Conservation (phyloP, 169 alveolate genomes). For the Prorocentrum cordatum region DNA sequence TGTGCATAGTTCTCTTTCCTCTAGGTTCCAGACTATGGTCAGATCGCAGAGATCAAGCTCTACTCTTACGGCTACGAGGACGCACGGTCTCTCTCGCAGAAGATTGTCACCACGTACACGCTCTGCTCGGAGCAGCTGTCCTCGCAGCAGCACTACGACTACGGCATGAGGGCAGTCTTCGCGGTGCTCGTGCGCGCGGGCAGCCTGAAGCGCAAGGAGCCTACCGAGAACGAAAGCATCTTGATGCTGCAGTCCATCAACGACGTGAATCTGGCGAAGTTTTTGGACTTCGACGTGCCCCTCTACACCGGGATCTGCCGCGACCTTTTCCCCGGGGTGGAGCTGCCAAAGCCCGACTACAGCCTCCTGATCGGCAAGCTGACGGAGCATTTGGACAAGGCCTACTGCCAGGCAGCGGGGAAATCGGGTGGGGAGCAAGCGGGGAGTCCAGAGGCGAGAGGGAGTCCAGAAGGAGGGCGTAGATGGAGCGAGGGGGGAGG, state of each 20-base stretch:
- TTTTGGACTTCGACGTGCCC: constrained; percentile 77
- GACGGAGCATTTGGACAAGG: constrained; percentile 30
- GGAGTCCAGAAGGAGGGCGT: no score
- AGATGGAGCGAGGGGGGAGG: no score
- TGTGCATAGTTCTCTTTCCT: no score
- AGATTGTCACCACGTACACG: constrained; percentile 85
- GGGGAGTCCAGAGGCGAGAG: no score
- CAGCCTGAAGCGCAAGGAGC: constrained; percentile 84
- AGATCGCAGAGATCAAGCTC: constrained; percentile 90
- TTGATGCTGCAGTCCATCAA: constrained; percentile 76
- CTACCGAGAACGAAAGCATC: constrained; percentile 82
- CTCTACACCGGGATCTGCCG: constrained; percentile 83
- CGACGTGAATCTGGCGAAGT: constrained; percentile 77
- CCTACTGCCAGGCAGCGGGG: constrained; percentile 31
- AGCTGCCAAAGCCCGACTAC: constrained; percentile 80
- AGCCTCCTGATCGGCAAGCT: constrained; percentile 72
- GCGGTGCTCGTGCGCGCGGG: constrained; percentile 92
- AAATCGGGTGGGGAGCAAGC: no score
- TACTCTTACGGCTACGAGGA: constrained; percentile 92
- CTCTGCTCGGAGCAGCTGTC: constrained; percentile 87
- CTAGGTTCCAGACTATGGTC: constrained; percentile 84
- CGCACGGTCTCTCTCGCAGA: constrained; percentile 86
- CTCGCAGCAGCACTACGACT: constrained; percentile 88
- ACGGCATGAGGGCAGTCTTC: constrained; percentile 91
- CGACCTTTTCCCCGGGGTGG: constrained; percentile 88